phyloP scores from a whole-genome alignment of 495 filamentous ascomycete species.

The Penicillium angulare region DNA sequence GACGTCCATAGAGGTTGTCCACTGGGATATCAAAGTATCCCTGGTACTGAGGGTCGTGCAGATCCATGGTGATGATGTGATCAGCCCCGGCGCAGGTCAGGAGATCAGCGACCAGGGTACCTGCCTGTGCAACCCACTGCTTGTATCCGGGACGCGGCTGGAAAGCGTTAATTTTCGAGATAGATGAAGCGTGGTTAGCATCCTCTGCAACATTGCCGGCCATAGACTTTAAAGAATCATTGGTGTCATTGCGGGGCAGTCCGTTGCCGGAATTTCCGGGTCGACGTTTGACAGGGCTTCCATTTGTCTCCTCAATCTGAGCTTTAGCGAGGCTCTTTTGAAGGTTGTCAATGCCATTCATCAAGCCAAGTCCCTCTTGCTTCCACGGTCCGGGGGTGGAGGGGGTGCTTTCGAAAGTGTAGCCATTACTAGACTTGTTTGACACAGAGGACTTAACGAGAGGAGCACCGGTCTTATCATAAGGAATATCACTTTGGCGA shows the following conservation, averaged over 20 bases:
- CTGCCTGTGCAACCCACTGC: constrained; percentile 97
- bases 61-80: constrained; percentile 92
- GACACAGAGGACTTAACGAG: constrained; percentile 64
- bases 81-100: constrained; percentile 95
- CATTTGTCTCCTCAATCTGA: constrained; percentile 54
- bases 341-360: constrained; percentile 61
- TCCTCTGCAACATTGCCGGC: constrained; percentile 41
- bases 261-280: constrained; percentile 27
- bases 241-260: constrained; percentile 57
- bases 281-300: constrained; percentile 38
- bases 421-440: constrained; percentile 55
- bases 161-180: constrained; percentile 56
- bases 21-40: constrained; percentile 99
- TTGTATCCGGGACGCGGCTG: constrained; percentile 88
- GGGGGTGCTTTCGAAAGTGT: constrained; percentile 92
- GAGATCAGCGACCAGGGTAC: constrained; percentile 90
- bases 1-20: constrained; percentile 90
- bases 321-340: constrained; percentile 64
- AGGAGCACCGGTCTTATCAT: constrained; percentile 91
- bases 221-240: constrained; percentile 56
- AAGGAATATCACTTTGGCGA: constrained; percentile 90
- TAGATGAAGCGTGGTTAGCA: constrained; percentile 49
- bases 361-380: constrained; percentile 58
- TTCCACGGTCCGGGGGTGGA: constrained; percentile 73
- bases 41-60: constrained; percentile 98